These are phyloP conservation scores for Vaccinium corymbosum DNA, from an alignment of 148 eudicot species.

Conservation along the genomic window DNA sequence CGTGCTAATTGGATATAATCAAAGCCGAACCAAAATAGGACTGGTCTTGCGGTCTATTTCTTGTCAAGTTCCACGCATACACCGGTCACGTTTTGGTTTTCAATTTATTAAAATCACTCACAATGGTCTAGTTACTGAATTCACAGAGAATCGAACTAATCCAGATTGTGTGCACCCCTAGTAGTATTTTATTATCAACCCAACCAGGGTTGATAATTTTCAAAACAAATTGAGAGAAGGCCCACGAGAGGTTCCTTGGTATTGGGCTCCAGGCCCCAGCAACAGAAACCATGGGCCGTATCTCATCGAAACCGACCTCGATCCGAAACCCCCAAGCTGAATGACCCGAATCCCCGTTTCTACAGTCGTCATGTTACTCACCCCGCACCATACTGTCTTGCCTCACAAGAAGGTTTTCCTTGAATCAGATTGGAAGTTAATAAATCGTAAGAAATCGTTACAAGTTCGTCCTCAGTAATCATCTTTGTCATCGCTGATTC, in stretches of 20 bases:
- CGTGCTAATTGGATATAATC: too few relatives aligned
- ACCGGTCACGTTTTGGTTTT: too few relatives aligned
- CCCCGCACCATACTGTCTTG: constrained; percentile 1
- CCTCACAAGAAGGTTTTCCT: constrained; percentile 9
- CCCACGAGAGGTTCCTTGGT: background rate
- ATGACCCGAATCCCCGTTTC: background rate
- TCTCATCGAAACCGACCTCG: background rate
- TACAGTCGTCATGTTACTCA: too few relatives aligned
- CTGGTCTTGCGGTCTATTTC: too few relatives aligned
- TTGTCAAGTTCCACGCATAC: too few relatives aligned
- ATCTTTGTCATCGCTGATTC: background rate
- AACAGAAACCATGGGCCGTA: background rate
- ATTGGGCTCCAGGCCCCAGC: background rate
- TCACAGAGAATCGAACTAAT: too few relatives aligned
- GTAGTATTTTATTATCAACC: too few relatives aligned
- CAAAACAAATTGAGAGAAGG: background rate
- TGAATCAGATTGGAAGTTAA: constrained; percentile 1
- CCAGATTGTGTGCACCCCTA: too few relatives aligned
- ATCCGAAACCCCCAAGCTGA: background rate
- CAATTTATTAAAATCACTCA: too few relatives aligned
- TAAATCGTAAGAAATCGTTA: background rate
- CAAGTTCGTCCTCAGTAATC: background rate
- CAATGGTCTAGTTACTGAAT: too few relatives aligned
- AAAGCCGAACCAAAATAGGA: too few relatives aligned
- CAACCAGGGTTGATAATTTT: background rate